Evolutionary conservation across 352 stramenopile genomes (phyloP).

Genomic region (Phytopythium kandeliae): DNA sequence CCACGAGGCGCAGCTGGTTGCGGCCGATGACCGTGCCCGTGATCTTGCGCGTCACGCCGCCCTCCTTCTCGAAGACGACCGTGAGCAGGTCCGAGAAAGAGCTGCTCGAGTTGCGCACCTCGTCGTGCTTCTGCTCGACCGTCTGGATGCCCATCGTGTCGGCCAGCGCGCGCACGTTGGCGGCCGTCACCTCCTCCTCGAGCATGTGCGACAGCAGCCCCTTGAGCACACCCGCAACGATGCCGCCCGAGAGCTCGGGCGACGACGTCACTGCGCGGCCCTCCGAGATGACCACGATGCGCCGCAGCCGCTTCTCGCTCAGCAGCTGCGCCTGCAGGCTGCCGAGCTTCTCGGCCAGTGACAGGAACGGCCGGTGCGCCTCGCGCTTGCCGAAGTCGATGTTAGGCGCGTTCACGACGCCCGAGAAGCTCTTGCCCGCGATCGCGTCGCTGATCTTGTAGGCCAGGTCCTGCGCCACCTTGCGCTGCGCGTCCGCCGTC

Average conservation of each 20-base stretch:
- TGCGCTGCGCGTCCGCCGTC: slow-evolving; percentile 92
- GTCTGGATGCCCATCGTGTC: slow-evolving; percentile 88
- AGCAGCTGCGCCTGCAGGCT: slow-evolving; percentile 85
- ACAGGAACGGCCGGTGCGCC: slow-evolving; percentile 82
- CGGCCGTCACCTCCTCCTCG: slow-evolving; percentile 89
- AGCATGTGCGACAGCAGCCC: slow-evolving; percentile 88
- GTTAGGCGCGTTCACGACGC: slow-evolving; percentile 94
- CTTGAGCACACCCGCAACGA: slow-evolving; percentile 89
- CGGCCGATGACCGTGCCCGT: slow-evolving; percentile 89
- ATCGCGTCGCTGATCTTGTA: slow-evolving; percentile 92
- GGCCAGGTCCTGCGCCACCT: slow-evolving; percentile 87
- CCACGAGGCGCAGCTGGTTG: slow-evolving; percentile 82
- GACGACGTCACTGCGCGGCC: slow-evolving; percentile 76
- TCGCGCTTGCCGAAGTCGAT: slow-evolving; percentile 83
- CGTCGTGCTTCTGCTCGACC: slow-evolving; percentile 88
- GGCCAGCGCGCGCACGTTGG: slow-evolving; percentile 81
- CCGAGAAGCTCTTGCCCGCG: slow-evolving; percentile 88
- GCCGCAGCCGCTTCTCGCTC: slow-evolving; percentile 56
- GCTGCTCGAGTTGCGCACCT: slow-evolving; percentile 38
- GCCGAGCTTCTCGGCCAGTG: slow-evolving; percentile 89
- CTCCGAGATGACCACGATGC: slow-evolving; percentile 73
- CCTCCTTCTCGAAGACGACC: slow-evolving; percentile 89
- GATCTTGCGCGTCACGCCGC: slow-evolving; percentile 74
- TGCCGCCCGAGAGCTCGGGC: slow-evolving; percentile 67
- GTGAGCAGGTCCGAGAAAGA: slow-evolving; percentile 90